Evolutionary conservation across 345 rosid species (phyloP), one percentile per base, ranked within the genome.

Genomic region (Linum tenue): DNA sequence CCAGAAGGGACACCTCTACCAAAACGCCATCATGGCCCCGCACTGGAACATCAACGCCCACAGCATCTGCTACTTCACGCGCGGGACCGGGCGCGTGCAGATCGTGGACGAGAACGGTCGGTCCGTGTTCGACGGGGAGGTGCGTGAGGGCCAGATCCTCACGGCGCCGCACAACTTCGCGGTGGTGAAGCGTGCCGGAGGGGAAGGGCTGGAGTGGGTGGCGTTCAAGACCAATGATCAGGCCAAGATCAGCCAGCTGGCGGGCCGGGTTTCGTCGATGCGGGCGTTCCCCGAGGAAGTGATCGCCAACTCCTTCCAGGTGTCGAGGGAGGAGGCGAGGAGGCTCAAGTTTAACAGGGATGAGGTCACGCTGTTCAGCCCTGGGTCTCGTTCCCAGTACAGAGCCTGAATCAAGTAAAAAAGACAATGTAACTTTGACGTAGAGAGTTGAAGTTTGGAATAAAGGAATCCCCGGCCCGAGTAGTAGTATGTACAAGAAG

Each of bases 1-100:
- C 1, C 69, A 81, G 66, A 77, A 79, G 60, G 90, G 83, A 10
- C 62, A 69, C 40, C 85, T 82, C 56, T 77, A 73, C 79, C 59
- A 85, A 83, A 74, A 85, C 36, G 86, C 79, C 0, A 3, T 77
- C 4, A 39, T 55, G 59, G 39, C 68, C 36, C 83, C 85, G 0
- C 72, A 75, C 63, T 77, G 78, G 78, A 74, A 77, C 75, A 5
- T 61, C 7, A 77, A 84, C 53, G 73, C 82, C 22, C 80, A 84
- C 79, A 60, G 74, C 69, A 39, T 84, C 2, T 42, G 66, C 35
- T 82, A 76, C 74, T 41, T 43, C 57, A 67, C 41, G 8, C 64
- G 79, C 7, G 84, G 84, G 39, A 69, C 50, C 10, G 78, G 71
- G 5, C 55, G 74, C 22, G 40, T 77, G 7, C 83, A 82, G 64